Conservation (phyloP, 2,329 filamentous ascomycete genomes). For the Fusarium chuoi region DNA sequence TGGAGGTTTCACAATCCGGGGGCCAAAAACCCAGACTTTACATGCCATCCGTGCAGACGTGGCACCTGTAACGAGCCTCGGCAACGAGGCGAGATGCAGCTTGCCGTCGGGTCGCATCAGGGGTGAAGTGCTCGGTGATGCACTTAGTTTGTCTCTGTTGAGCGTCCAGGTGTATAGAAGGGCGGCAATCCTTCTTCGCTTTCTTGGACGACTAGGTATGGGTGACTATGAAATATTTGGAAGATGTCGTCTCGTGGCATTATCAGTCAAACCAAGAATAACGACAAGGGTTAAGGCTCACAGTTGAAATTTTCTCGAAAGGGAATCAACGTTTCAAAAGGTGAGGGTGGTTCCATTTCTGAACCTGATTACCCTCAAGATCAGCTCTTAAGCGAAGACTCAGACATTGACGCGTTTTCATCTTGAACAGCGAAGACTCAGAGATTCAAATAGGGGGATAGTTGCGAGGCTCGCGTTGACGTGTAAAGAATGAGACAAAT, state of each 20-base stretch:
- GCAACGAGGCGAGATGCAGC: constrained; percentile 34
- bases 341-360: background rate
- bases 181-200: background rate
- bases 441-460: background rate
- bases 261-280: background rate
- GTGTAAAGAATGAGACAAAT: constrained; percentile 18
- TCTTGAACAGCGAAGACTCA: background rate
- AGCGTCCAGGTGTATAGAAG: background rate
- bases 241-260: background rate
- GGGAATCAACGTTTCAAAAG: background rate
- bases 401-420: background rate
- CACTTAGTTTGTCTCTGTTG: background rate
- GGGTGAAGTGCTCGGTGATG: background rate
- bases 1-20: constrained; percentile 6
- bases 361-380: background rate
- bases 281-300: background rate
- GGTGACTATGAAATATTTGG: background rate
- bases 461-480: constrained; percentile 24
- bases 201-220: background rate
- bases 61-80: constrained; percentile 35
- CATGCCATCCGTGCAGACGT: constrained; percentile 6
- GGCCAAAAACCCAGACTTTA: constrained; percentile 4
- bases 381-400: background rate
- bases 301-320: background rate
- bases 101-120: constrained; percentile 14